A percentile compares a stretch with the other conserved stretches of the same genome.
These are phyloP conservation scores for Candida tammaniensis DNA, from an alignment of 805 yeast genomes.

Conservation along the genomic window DNA sequence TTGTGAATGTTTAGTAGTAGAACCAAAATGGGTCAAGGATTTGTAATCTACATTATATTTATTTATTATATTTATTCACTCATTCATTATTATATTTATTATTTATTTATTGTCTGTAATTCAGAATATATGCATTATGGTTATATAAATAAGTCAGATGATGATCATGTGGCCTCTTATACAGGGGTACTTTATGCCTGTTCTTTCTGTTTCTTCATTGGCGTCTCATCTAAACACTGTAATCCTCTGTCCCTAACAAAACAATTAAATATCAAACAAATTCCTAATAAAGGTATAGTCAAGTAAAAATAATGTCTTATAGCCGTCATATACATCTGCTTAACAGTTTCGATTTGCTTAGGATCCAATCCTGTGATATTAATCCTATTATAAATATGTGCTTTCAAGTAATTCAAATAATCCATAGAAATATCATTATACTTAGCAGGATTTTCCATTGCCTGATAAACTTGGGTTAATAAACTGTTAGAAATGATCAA, in stretches of 20 bases:
- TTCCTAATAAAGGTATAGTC: conserved; percentile 31
- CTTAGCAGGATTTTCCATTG: conserved; percentile 4
- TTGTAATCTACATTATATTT: conserved; percentile 12
- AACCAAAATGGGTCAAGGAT: conserved; percentile 39
- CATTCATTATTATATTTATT: conserved; percentile 5
- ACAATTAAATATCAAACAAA: conserved; percentile 28
- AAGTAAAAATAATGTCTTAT: conserved; percentile 30
- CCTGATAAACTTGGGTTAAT: conserved; percentile 17
- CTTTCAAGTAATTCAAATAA: conserved; percentile 19
- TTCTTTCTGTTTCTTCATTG: conserved; percentile 3
- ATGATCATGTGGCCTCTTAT: too few species aligned
- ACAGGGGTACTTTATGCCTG: neutral
- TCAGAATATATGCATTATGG: too few species aligned
- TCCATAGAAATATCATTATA: conserved; percentile 9
- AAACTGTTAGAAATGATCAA: conserved; percentile 26
- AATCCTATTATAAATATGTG: conserved; percentile 27
- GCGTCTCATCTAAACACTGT: conserved; percentile 29
- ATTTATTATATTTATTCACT: conserved; percentile 5
- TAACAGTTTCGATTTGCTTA: conserved; percentile 18
- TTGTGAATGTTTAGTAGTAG: conserved; percentile 40
- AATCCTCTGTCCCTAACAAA: conserved; percentile 39
- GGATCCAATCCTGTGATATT: conserved; percentile 20
- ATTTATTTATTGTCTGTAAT: conserved; percentile 1
- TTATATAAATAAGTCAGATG: too few species aligned
- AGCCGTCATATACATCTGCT: conserved; percentile 25